These are phyloP conservation scores for Sclerotinia nivalis DNA, from an alignment of 2,329 filamentous ascomycete species.

Conservation along the genomic window DNA sequence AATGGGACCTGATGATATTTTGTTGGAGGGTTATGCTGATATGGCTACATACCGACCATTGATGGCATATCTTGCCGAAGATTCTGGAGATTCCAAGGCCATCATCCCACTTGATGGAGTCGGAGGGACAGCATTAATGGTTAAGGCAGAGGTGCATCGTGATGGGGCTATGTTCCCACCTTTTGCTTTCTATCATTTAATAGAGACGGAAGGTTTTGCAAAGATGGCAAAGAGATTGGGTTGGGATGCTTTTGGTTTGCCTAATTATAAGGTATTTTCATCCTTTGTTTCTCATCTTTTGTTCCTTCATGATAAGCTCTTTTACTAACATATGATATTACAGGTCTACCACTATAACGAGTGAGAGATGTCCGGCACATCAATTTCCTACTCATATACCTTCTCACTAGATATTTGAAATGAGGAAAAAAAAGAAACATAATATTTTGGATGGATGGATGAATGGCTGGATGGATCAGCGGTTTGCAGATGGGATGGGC, in stretches of 20 bases:
- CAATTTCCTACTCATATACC: slow-evolving; percentile 16
- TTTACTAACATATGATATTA: neutral
- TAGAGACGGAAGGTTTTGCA: slow-evolving; percentile 97
- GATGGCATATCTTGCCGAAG: slow-evolving; percentile 78
- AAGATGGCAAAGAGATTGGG: slow-evolving; percentile 92
- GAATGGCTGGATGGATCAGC: neutral
- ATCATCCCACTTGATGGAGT: slow-evolving; percentile 87
- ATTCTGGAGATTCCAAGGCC: slow-evolving; percentile 56
- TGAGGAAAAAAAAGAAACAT: slow-evolving; percentile 6
- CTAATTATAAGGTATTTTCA: slow-evolving; percentile 81
- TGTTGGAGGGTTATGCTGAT: slow-evolving; percentile 90
- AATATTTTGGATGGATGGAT: slow-evolving; percentile 17
- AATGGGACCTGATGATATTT: slow-evolving; percentile 89
- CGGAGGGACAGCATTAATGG: slow-evolving; percentile 85
- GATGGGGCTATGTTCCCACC: slow-evolving; percentile 98
- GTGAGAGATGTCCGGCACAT: slow-evolving; percentile 47
- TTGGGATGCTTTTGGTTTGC: slow-evolving; percentile 83
- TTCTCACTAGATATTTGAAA: slow-evolving; percentile 23
- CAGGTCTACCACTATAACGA: slow-evolving; percentile 92
- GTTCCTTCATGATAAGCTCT: neutral
- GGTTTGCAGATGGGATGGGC: neutral
- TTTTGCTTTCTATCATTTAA: slow-evolving; percentile 93
- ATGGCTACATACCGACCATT: slow-evolving; percentile 89
- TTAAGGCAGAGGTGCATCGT: slow-evolving; percentile 94
- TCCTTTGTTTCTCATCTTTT: neutral